A percentile compares a stretch with the other conserved stretches of the same genome.
These are phyloP conservation scores for Murraya paniculata DNA, from an alignment of 345 rosid species.

Conservation along the genomic window DNA sequence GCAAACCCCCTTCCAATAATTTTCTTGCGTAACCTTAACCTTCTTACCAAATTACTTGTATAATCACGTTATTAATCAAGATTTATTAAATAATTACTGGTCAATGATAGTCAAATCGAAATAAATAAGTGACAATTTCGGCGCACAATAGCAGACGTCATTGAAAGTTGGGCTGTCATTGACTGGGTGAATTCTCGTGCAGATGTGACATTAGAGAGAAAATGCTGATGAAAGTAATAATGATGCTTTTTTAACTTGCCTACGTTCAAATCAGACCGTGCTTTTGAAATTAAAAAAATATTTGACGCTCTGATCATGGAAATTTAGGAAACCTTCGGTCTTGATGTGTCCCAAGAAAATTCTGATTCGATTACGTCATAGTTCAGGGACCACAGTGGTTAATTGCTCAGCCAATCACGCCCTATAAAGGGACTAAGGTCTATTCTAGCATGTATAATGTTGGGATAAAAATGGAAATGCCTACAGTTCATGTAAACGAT, in stretches of 20 bases:
- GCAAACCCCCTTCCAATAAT: not conserved
- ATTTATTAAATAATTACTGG: not conserved
- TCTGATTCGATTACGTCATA: conserved; percentile 22
- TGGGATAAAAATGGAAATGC: too few species aligned
- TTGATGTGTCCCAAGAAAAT: conserved; percentile 10
- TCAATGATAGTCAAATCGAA: not conserved
- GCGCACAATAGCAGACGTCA: conserved; percentile 19
- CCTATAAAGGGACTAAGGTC: not conserved
- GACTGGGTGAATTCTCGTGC: not conserved
- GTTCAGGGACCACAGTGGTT: not conserved
- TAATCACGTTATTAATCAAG: too few species aligned
- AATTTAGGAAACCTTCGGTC: not conserved
- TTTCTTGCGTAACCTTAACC: too few species aligned
- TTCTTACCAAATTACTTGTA: too few species aligned
- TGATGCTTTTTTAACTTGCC: not conserved
- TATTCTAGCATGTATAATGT: too few species aligned
- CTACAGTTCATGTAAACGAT: too few species aligned
- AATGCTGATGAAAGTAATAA: not conserved
- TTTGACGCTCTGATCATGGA: not conserved
- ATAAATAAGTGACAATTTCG: not conserved
- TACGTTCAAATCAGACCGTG: conserved; percentile 1
- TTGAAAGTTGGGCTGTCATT: not conserved
- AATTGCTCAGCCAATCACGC: not conserved
- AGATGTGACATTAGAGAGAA: conserved; percentile 1
- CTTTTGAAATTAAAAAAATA: not conserved